These are phyloP conservation scores for Viscum album DNA, from an alignment of 177 flowering plant genomes.

Conservation along the genomic window DNA sequence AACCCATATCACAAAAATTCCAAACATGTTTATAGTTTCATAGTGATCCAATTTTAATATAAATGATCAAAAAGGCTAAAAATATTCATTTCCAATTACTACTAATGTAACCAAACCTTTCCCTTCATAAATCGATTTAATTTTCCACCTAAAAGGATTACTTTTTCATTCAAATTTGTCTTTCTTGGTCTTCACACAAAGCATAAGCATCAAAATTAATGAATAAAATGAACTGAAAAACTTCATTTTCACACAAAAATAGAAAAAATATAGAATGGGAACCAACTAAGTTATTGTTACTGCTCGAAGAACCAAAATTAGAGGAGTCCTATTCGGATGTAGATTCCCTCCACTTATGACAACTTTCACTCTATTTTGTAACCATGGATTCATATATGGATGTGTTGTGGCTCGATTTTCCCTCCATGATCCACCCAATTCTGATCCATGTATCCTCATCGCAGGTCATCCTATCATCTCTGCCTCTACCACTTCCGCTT, in stretches of 20 bases:
- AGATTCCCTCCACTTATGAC: constrained; percentile 36
- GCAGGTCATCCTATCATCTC: constrained; percentile 10
- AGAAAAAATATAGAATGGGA: not conserved
- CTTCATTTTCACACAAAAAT: too few species aligned
- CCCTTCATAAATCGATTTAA: too few species aligned
- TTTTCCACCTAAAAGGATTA: too few species aligned
- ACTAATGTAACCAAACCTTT: too few species aligned
- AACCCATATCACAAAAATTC: too few species aligned
- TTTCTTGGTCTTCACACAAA: too few species aligned
- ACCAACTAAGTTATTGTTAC: constrained; percentile 48
- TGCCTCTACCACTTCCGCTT: constrained; percentile 14
- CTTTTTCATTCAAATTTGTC: not conserved
- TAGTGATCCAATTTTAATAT: too few species aligned
- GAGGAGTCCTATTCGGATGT: constrained; percentile 50
- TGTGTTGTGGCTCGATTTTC: constrained; percentile 27
- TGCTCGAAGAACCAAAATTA: constrained; percentile 36
- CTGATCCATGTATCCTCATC: constrained; percentile 1
- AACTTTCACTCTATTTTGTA: constrained; percentile 54
- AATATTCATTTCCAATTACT: too few species aligned
- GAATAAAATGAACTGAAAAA: too few species aligned
- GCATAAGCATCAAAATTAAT: too few species aligned
- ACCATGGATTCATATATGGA: constrained; percentile 62
- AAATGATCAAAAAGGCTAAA: too few species aligned
- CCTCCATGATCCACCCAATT: constrained; percentile 23
- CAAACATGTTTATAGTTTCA: too few species aligned